A percentile compares a stretch with the other conserved stretches of the same genome.
These are phyloP conservation scores for Ophiostoma triangulosporum DNA, from an alignment of 2,329 filamentous ascomycete species.

Conservation along the genomic window DNA sequence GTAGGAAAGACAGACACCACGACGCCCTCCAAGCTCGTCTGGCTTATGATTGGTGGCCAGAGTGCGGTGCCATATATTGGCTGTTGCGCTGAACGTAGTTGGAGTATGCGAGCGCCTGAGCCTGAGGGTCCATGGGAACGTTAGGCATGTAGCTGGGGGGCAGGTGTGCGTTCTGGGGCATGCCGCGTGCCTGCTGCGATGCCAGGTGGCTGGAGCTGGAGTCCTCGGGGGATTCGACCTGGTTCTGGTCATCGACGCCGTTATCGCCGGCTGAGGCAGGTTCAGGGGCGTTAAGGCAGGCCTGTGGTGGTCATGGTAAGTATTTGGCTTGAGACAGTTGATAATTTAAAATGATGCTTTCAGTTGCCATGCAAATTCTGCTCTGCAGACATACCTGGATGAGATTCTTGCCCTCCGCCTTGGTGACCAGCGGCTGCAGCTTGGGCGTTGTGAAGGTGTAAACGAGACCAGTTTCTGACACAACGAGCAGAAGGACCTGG, in stretches of 20 bases:
- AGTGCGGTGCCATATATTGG: slow-evolving; percentile 74
- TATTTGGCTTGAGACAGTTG: not conserved
- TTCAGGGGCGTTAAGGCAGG: slow-evolving; percentile 92
- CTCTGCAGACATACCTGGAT: slow-evolving; percentile 65
- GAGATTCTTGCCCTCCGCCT: slow-evolving; percentile 96
- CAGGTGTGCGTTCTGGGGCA: slow-evolving; percentile 52
- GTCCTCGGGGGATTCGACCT: slow-evolving; percentile 86
- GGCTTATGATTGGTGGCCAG: slow-evolving; percentile 58
- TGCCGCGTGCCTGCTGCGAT: slow-evolving; percentile 47
- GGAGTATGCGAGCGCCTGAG: slow-evolving; percentile 55
- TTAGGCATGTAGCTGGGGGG: slow-evolving; percentile 47
- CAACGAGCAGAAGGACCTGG: slow-evolving; percentile 89
- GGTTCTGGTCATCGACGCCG: slow-evolving; percentile 60
- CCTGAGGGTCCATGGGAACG: slow-evolving; percentile 61
- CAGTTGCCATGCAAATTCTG: not conserved
- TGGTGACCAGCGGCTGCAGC: slow-evolving; percentile 93
- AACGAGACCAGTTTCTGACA: slow-evolving; percentile 92
- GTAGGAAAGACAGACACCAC: not conserved
- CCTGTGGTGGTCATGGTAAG: slow-evolving; percentile 40
- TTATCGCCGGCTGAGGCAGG: slow-evolving; percentile 70
- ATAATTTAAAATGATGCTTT: not conserved
- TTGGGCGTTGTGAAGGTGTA: slow-evolving; percentile 99
- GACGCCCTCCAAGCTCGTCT: not conserved
- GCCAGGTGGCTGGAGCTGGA: slow-evolving; percentile 63
- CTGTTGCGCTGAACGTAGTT: slow-evolving; percentile 64